Conservation (phyloP, 2,329 filamentous ascomycete genomes). For the Botrytis squamosa region DNA sequence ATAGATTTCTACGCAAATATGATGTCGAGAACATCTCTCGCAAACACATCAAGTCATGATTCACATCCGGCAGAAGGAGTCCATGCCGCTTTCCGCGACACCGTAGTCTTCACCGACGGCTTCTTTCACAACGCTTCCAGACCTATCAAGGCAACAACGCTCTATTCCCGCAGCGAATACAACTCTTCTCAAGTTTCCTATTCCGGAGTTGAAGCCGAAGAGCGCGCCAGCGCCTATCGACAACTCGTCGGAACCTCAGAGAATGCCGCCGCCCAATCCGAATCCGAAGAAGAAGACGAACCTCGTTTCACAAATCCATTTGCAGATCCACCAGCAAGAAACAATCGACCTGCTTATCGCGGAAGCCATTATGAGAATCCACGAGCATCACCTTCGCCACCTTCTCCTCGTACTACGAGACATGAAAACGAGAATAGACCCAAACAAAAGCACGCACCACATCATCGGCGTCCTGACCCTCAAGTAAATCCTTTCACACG, state of each 20-base stretch:
- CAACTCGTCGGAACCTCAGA: background rate
- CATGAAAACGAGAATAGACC: background rate
- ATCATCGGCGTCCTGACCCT: background rate
- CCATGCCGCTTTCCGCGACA: slow-evolving; percentile 25
- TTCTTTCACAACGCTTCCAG: background rate
- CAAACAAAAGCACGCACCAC: background rate
- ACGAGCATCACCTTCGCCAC: background rate
- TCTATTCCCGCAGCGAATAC: background rate
- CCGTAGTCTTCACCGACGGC: background rate
- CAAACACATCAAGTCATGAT: background rate
- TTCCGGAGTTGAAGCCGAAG: background rate
- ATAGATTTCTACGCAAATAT: slow-evolving; percentile 28
- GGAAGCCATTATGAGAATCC: background rate
- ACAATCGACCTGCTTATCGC: background rate
- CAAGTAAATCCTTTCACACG: background rate
- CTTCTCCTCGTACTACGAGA: slow-evolving; percentile 13
- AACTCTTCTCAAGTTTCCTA: background rate
- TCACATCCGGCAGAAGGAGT: slow-evolving; percentile 14
- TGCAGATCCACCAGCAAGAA: background rate
- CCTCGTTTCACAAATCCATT: background rate
- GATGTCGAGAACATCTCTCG: slow-evolving; percentile 19
- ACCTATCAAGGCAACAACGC: background rate
- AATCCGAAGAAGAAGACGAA: background rate
- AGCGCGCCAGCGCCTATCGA: slow-evolving; percentile 3
- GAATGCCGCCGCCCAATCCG: background rate